phyloP scores from a whole-genome alignment of 768 basidiomycete species.

The Saitozyma podzolica region DNA sequence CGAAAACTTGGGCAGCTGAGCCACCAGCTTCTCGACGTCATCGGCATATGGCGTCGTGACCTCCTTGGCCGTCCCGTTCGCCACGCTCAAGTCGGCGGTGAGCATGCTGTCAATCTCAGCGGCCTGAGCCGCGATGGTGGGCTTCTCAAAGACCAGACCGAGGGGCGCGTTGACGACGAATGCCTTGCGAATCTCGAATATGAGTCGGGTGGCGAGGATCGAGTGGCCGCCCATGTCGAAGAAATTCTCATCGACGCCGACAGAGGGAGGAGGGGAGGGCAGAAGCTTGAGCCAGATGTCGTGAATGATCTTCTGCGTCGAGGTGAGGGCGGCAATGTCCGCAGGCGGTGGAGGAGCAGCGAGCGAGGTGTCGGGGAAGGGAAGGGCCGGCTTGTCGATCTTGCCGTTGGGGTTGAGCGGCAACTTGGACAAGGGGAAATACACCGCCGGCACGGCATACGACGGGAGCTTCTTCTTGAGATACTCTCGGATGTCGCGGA shows the following conservation, averaged over 20 bases:
- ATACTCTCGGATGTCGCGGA: conserved; percentile 90
- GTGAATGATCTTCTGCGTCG: conserved; percentile 78
- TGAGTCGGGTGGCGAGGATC: conserved; percentile 92
- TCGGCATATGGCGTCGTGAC: conserved; percentile 68
- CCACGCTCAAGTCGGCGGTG: conserved; percentile 77
- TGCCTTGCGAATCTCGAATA: conserved; percentile 91
- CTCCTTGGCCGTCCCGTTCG: conserved; percentile 41
- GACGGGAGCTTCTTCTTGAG: conserved; percentile 94
- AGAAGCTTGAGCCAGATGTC: conserved; percentile 82
- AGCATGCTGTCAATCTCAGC: conserved; percentile 71
- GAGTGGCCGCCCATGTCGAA: conserved; percentile 99
- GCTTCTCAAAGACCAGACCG: conserved; percentile 85
- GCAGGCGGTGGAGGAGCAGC: conserved; percentile 56
- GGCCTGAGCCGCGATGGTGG: conserved; percentile 78
- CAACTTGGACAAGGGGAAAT: conserved; percentile 91
- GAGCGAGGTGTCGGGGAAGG: conserved; percentile 95
- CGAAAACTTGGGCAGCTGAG: conserved; percentile 66
- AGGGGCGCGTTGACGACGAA: conserved; percentile 90
- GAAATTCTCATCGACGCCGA: conserved; percentile 90
- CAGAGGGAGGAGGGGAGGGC: conserved; percentile 70
- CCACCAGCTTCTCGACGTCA: conserved; percentile 68
- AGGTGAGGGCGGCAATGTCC: conserved; percentile 56
- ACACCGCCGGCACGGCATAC: conserved; percentile 92
- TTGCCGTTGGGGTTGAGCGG: conserved; percentile 99
- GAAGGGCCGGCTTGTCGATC: conserved; percentile 95